A percentile compares a stretch with the other conserved stretches of the same genome.
Evolutionary conservation across 2,329 filamentous ascomycete species (phyloP).

Genomic region (Ophiocordyceps unilateralis): DNA sequence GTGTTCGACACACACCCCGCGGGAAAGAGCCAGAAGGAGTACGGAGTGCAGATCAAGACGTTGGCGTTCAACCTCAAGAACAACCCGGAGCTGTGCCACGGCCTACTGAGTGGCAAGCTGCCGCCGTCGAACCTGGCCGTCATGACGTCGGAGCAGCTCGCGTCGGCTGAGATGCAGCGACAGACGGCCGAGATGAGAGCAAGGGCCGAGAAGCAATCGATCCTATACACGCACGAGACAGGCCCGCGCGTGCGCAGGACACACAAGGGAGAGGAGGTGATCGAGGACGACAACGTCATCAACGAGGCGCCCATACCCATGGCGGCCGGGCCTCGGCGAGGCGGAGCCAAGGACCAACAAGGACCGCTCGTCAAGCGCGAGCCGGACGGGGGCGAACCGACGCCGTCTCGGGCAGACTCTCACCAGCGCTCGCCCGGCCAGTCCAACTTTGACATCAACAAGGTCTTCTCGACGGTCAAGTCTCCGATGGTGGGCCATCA

Average conservation of each 20-base stretch:
- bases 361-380: conserved; percentile 17
- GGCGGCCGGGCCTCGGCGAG: conserved; percentile 6
- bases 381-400: conserved; percentile 11
- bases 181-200: conserved; percentile 64
- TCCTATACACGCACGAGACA: conserved; percentile 54
- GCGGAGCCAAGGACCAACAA: neutral
- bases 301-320: conserved; percentile 16
- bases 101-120: conserved; percentile 56
- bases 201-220: conserved; percentile 65
- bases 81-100: conserved; percentile 61
- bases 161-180: conserved; percentile 72
- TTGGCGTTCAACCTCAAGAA: conserved; percentile 78
- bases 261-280: conserved; percentile 85
- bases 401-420: no score
- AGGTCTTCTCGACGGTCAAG: conserved; percentile 68
- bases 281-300: conserved; percentile 54
- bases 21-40: conserved; percentile 27
- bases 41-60: conserved; percentile 49
- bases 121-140: conserved; percentile 61
- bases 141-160: conserved; percentile 84
- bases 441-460: conserved; percentile 64
- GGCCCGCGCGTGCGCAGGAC: conserved; percentile 70
- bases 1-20: conserved; percentile 38
- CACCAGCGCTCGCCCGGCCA: conserved; percentile 30
- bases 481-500: conserved; percentile 43